Evolutionary conservation across 2,329 filamentous ascomycete genomes (phyloP).

Genomic region (Microcyclospora pomicola): DNA sequence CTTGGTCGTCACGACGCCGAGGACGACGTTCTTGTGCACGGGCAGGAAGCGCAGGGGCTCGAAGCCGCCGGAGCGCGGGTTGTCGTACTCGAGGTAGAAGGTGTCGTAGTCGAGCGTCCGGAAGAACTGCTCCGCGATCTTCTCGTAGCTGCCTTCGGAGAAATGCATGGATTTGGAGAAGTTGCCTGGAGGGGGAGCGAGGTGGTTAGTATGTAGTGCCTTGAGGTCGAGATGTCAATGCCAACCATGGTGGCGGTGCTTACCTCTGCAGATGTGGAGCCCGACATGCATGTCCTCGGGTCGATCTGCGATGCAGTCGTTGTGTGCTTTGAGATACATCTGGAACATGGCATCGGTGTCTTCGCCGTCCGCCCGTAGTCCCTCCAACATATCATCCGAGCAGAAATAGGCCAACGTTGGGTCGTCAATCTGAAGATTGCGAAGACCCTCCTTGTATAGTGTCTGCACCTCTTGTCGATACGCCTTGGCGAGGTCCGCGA

Average conservation of each 20-base stretch:
- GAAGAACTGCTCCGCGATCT: conserved; percentile 26
- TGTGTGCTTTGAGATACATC: conserved; percentile 25
- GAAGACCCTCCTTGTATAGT: conserved; percentile 21
- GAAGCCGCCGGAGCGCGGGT: conserved; percentile 25
- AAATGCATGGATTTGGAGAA: conserved; percentile 27
- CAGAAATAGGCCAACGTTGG: conserved; percentile 27
- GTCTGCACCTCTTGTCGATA: conserved; percentile 25
- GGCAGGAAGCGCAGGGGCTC: conserved; percentile 26
- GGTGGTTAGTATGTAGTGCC: not conserved
- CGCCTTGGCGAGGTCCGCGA: conserved; percentile 22
- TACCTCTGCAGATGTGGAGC: conserved; percentile 26
- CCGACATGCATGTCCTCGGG: conserved; percentile 25
- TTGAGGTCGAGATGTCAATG: conserved; percentile 1
- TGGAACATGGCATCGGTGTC: conserved; percentile 25
- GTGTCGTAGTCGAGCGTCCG: conserved; percentile 26
- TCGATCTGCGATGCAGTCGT: conserved; percentile 22
- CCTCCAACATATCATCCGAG: conserved; percentile 23
- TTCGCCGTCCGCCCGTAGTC: conserved; percentile 21
- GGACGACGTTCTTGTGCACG: conserved; percentile 26
- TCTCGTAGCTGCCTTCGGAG: conserved; percentile 25
- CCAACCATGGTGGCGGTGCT: conserved; percentile 1
- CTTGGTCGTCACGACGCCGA: conserved; percentile 27
- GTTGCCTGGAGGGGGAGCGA: conserved; percentile 15
- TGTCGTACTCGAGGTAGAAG: conserved; percentile 29
- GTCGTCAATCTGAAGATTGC: conserved; percentile 26